These are phyloP conservation scores for Spergularia bocconei DNA, from an alignment of 148 eudicot genomes.

Conservation along the genomic window DNA sequence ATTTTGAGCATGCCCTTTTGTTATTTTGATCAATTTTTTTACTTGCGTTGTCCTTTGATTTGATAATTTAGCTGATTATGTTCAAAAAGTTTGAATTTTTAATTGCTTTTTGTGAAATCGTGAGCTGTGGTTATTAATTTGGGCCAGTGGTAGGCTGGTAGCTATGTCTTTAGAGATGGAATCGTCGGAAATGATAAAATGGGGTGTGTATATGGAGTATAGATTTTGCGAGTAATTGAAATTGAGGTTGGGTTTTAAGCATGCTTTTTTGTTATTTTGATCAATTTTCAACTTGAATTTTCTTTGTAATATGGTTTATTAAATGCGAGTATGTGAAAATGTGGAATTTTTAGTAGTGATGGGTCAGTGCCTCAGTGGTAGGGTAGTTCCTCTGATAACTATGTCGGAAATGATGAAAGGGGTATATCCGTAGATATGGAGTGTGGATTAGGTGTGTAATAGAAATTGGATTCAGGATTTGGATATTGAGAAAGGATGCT, in stretches of 20 bases:
- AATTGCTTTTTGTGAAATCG: not conserved
- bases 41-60: conserved; percentile 10
- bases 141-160: not conserved
- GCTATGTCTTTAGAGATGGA: not conserved
- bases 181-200: no score
- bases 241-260: conserved; percentile 18
- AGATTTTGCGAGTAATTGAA: not conserved
- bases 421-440: no score
- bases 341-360: no score
- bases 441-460: not conserved
- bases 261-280: not conserved
- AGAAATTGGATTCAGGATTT: not conserved
- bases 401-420: no score
- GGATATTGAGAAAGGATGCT: conserved; percentile 18
- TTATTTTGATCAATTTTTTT: not conserved
- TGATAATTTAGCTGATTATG: not conserved
- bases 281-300: not conserved
- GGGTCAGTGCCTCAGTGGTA: not conserved
- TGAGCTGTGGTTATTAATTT: not conserved
- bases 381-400: no score
- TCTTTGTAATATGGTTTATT: not conserved
- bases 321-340: not conserved
- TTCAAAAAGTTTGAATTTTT: not conserved
- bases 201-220: not conserved
- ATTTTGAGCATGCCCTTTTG: not conserved